These are phyloP conservation scores for Conidiobolus incongruus DNA, from an alignment of 371 early-diverging fungal species.

Conservation along the genomic window DNA sequence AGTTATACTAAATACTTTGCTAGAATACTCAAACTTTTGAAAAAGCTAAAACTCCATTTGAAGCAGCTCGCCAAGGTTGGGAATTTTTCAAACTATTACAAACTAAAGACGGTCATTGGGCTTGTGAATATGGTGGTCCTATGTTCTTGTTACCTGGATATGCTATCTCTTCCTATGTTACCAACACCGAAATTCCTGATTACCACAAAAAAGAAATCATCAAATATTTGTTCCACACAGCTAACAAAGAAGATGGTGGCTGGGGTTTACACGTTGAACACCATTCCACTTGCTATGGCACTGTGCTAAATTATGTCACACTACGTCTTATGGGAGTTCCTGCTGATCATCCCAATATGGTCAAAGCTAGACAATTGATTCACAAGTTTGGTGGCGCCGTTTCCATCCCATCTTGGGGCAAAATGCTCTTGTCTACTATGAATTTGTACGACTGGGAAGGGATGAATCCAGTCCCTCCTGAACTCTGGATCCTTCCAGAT, in stretches of 20 bases:
- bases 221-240: constrained; percentile 66
- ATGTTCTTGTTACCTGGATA: constrained; percentile 88
- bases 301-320: constrained; percentile 77
- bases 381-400: constrained; percentile 60
- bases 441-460: constrained; percentile 90
- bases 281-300: constrained; percentile 83
- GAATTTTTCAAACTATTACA: constrained; percentile 69
- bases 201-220: constrained; percentile 50
- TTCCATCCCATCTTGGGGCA: constrained; percentile 88
- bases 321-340: constrained; percentile 74
- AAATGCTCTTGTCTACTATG: constrained; percentile 81
- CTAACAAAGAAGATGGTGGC: constrained; percentile 70
- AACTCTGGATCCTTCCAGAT: constrained; percentile 81
- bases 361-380: constrained; percentile 60
- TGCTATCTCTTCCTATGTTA: constrained; percentile 64
- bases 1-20: background rate
- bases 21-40: constrained; percentile 22
- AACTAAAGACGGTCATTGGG: constrained; percentile 92
- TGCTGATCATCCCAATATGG: constrained; percentile 67
- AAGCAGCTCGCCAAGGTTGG: constrained; percentile 71
- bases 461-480: constrained; percentile 87
- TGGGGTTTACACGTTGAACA: constrained; percentile 95
- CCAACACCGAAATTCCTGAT: constrained; percentile 34
- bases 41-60: constrained; percentile 35
- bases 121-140: constrained; percentile 93